Percentiles rank a stretch among this genome's conserved stretches.
Evolutionary conservation across 139 green algal genomes (phyloP).

Genomic region (Chlorella sp.): DNA sequence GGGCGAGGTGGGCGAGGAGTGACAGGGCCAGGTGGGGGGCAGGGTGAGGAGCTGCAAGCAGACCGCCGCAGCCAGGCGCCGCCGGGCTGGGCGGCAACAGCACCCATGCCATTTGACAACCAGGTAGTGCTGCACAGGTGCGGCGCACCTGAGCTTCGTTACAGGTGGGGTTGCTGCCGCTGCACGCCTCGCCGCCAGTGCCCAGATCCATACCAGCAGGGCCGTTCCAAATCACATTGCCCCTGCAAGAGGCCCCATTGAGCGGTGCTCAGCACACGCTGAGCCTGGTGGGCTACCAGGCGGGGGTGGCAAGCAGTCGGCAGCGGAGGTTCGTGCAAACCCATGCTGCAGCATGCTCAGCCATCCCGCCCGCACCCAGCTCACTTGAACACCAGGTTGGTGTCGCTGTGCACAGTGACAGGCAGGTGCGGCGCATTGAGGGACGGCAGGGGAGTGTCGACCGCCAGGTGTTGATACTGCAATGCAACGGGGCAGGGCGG

Average conservation of each 20-base stretch:
- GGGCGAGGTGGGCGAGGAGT: background rate
- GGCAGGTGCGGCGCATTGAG: background rate
- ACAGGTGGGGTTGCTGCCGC: conserved; percentile 14
- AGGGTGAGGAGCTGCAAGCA: background rate
- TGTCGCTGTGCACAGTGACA: background rate
- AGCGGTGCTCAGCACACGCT: too few species aligned
- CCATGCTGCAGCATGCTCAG: too few species aligned
- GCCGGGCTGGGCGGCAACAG: too few species aligned
- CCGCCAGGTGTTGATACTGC: conserved; percentile 13
- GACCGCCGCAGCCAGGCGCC: too few species aligned
- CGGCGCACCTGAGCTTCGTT: background rate
- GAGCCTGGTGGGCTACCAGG: too few species aligned
- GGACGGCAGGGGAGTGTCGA: background rate
- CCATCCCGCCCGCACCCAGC: too few species aligned
- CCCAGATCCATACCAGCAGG: background rate
- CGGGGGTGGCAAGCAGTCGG: too few species aligned
- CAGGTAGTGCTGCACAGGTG: background rate
- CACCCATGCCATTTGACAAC: too few species aligned
- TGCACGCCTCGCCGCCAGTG: background rate
- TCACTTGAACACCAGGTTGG: background rate
- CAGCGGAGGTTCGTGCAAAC: too few species aligned
- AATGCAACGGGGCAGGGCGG: too few species aligned
- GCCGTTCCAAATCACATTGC: conserved; percentile 21
- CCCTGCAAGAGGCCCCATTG: too few species aligned
- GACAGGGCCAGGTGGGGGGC: background rate